Conservation (phyloP, 1,284 basidiomycete species). For the Sanghuangporus baumii region DNA sequence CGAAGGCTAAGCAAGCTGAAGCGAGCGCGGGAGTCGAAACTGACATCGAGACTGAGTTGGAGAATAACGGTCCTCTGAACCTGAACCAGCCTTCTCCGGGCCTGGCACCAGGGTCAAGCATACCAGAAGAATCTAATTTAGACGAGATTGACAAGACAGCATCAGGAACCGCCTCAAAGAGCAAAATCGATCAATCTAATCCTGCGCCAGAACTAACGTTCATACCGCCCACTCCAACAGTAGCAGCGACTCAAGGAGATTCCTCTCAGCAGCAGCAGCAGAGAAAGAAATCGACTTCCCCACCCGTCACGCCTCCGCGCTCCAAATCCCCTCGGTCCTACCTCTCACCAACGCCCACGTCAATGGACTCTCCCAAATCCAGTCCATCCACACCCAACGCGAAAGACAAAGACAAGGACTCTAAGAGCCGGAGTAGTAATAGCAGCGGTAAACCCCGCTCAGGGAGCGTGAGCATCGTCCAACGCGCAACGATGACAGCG, state of each 20-base stretch:
- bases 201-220: conserved; percentile 58
- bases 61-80: not conserved
- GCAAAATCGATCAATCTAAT: conserved; percentile 19
- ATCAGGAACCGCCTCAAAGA: conserved; percentile 24
- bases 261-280: conserved; percentile 22
- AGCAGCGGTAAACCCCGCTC: conserved; percentile 55
- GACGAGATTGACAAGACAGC: not conserved
- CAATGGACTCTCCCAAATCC: conserved; percentile 45
- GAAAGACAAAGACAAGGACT: conserved; percentile 39
- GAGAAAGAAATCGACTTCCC: conserved; percentile 9
- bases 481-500: conserved; percentile 81
- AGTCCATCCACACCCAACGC: conserved; percentile 61
- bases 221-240: conserved; percentile 69
- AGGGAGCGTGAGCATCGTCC: conserved; percentile 89
- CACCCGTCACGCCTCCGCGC: conserved; percentile 42
- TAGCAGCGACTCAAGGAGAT: conserved; percentile 19
- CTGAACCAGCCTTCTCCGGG: not conserved
- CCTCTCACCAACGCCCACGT: conserved; percentile 58
- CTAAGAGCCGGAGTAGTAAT: conserved; percentile 38
- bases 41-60: conserved; percentile 19
- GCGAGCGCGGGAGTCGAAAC: conserved; percentile 24
- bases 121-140: conserved; percentile 3
- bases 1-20: conserved; percentile 14
- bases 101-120: not conserved
- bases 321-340: conserved; percentile 43